A percentile compares a stretch with the other conserved stretches of the same genome.
phyloP scores from a whole-genome alignment of 1,284 basidiomycete genomes.

The Ustilago nuda region DNA sequence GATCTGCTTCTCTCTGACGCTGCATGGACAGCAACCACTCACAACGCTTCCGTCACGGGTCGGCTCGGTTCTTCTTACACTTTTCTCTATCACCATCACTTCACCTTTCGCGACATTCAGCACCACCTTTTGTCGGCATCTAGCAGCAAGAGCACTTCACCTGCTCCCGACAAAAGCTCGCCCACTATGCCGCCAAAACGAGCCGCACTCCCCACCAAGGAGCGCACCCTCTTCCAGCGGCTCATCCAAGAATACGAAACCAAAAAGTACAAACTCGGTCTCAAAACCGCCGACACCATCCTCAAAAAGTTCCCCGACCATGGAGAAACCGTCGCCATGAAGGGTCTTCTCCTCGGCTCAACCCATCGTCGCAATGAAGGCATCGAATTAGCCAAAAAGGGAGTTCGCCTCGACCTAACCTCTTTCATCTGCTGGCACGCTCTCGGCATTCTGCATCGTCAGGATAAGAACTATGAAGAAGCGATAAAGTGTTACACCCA shows the following conservation, averaged over 20 bases:
- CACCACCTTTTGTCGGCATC: background rate
- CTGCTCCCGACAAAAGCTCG: background rate
- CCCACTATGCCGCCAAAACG: slow-evolving; percentile 59
- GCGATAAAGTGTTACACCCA: slow-evolving; percentile 84
- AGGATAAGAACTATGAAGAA: slow-evolving; percentile 87
- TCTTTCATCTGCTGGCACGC: slow-evolving; percentile 99
- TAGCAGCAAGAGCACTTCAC: background rate
- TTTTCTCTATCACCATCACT: background rate
- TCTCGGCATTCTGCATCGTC: slow-evolving; percentile 76
- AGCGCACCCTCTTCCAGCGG: slow-evolving; percentile 87
- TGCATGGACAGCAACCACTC: slow-evolving; percentile 3
- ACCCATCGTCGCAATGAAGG: slow-evolving; percentile 73
- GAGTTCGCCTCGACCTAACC: slow-evolving; percentile 82
- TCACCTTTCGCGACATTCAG: slow-evolving; percentile 2
- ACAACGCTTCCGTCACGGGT: slow-evolving; percentile 6
- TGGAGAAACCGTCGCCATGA: slow-evolving; percentile 73
- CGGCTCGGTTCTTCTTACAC: background rate
- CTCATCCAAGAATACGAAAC: slow-evolving; percentile 84
- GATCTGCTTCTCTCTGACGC: slow-evolving; percentile 6
- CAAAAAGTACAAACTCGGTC: slow-evolving; percentile 87
- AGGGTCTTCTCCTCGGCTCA: slow-evolving; percentile 65
- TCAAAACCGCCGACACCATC: slow-evolving; percentile 92
- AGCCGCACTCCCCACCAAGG: slow-evolving; percentile 79
- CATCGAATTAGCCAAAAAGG: slow-evolving; percentile 85
- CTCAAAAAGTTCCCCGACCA: slow-evolving; percentile 95